Evolutionary conservation across 2,329 filamentous ascomycete species (phyloP), one percentile per base, ranked within the genome.

Genomic region (Colletotrichum euphorbiae): DNA sequence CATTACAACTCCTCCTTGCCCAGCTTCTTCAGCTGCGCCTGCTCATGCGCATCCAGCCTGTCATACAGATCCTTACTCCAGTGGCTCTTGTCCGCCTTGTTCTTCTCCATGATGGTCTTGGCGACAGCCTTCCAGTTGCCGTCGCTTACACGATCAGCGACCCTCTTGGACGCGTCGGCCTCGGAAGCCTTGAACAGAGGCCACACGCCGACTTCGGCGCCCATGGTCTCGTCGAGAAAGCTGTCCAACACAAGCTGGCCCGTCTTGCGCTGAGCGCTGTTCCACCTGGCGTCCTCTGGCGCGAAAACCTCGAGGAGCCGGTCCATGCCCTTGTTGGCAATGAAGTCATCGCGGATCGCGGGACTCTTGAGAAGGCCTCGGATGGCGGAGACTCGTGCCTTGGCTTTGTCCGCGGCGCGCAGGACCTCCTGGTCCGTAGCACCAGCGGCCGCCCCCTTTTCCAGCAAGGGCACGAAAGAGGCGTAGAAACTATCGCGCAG

Each of bases 141-240:
- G 38, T 71, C 70, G 38, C 55, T 67, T 17, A 56, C 64, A n/a
- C 67, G 59, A 28, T 54, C 63, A 21, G 63, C 64, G 17, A 61
- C 8, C 46, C 64, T 68, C 70, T 65, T 72, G 42, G 28, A 67
- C 28, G 15, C 51, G 38, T 67, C 69, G 42, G 50, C 36, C 67
- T 65, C 70, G 9, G 56, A 63, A 28, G 43, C 70, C 40, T 59
- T 59, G 61, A 69, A 69, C 12, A 60, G 50, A 0, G 88, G 88
- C 87, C 87, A 91, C 69, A 87, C 78, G 0, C 87, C 86, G 17
- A 84, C 70, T 24, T 80, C 79, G 2, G 89, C 89, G 45, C 89
- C 88, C 83, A 90, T 89, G 64, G 86, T 83, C 69, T 85, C 83
- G 73, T 92, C 89, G n/a, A 92, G 79, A 74, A 91, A 92, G 68